Evolutionary conservation across 2,329 filamentous ascomycete species (phyloP).

Genomic region (Nothomitra cinnamomea): DNA sequence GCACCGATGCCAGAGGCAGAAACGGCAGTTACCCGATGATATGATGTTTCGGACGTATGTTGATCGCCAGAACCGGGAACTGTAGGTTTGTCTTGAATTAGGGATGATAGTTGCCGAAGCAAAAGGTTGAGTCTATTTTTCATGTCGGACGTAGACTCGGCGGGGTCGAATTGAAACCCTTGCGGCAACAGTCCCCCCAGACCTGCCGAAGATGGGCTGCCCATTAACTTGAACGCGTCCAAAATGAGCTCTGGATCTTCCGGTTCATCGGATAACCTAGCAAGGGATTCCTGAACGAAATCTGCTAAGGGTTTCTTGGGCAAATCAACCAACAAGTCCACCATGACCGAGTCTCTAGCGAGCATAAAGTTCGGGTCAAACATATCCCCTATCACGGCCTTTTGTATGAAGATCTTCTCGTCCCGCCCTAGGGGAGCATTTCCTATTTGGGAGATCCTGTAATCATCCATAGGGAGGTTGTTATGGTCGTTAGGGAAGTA

Average conservation of each 20-base stretch:
- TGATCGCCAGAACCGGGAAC: not conserved
- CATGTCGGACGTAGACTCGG: not conserved
- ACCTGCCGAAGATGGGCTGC: not conserved
- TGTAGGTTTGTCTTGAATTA: not conserved
- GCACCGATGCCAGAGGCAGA: constrained; percentile 36
- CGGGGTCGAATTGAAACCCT: not conserved
- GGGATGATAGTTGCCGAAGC: not conserved
- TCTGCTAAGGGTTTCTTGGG: not conserved
- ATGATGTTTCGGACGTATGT: not conserved
- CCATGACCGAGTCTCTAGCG: constrained; percentile 50
- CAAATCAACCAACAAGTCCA: constrained; percentile 55
- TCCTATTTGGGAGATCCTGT: constrained; percentile 59
- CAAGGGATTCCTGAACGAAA: constrained; percentile 14
- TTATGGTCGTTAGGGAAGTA: constrained; percentile 12
- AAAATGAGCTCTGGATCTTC: not conserved
- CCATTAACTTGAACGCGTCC: not conserved
- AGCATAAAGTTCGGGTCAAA: constrained; percentile 75
- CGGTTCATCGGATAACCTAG: constrained; percentile 9
- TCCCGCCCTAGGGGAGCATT: constrained; percentile 70
- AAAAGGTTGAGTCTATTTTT: constrained; percentile 1
- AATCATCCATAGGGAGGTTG: constrained; percentile 22
- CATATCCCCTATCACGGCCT: constrained; percentile 43
- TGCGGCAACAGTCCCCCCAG: no score
- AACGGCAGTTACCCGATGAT: constrained; percentile 26
- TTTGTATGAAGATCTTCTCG: constrained; percentile 67